A percentile compares a stretch with the other conserved stretches of the same genome.
Evolutionary conservation across 352 stramenopile species (phyloP).

Genomic region (Peronospora farinosa): DNA sequence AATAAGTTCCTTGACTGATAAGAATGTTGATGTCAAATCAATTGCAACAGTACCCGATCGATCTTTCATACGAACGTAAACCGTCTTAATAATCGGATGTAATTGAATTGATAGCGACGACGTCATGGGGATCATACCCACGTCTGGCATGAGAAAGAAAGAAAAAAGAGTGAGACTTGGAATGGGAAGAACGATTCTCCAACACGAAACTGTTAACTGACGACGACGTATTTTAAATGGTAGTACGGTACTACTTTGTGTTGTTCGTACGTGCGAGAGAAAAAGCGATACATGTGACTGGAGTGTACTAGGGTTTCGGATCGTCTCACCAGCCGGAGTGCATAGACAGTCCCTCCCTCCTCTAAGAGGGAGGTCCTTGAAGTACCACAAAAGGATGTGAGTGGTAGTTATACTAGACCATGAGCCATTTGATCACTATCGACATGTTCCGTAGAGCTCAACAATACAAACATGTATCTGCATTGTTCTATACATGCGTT

Average conservation of each 20-base stretch:
- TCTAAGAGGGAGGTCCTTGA: too few relatives aligned
- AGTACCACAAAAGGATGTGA: too few relatives aligned
- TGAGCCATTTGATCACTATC: too few relatives aligned
- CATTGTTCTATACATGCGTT: neutral
- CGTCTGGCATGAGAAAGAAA: slow-evolving; percentile 42
- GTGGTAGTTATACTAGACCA: too few relatives aligned
- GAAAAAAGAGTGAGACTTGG: neutral
- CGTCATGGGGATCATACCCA: slow-evolving; percentile 22
- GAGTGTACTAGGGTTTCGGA: slow-evolving; percentile 24
- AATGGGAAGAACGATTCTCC: neutral
- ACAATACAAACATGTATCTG: too few relatives aligned
- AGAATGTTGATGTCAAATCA: slow-evolving; percentile 35
- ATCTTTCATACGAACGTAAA: slow-evolving; percentile 74
- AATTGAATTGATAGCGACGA: slow-evolving; percentile 39
- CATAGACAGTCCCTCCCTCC: slow-evolving; percentile 16
- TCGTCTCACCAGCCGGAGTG: slow-evolving; percentile 15
- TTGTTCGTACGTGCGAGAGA: neutral
- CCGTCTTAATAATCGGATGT: slow-evolving; percentile 32
- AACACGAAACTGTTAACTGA: too few relatives aligned
- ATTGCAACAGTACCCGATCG: slow-evolving; percentile 50
- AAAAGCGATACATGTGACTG: neutral
- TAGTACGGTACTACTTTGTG: neutral
- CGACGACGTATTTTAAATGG: neutral
- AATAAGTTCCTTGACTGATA: slow-evolving; percentile 43
- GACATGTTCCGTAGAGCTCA: too few relatives aligned